Percentiles rank a stretch among this genome's conserved stretches.
These are phyloP conservation scores for Calvatia gigantea DNA, from an alignment of 768 basidiomycete species.

Conservation along the genomic window DNA sequence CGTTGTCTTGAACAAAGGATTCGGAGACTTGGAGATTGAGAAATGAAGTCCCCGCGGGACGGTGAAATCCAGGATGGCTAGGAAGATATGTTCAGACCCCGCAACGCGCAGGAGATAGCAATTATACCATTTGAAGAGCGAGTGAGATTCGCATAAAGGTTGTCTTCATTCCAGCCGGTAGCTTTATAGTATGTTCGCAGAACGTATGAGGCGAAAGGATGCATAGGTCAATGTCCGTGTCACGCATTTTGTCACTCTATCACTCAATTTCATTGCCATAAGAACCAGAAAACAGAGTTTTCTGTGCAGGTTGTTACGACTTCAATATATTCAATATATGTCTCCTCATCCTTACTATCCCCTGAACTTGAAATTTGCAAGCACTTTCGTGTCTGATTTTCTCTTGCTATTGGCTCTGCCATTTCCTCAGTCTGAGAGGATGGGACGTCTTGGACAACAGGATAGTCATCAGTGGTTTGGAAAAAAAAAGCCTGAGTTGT, in stretches of 20 bases:
- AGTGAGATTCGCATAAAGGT: conserved; percentile 86
- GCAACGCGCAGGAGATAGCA: not conserved
- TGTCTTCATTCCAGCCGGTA: conserved; percentile 98
- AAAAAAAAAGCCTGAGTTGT: not conserved
- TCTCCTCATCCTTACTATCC: not conserved
- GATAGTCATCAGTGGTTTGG: not conserved
- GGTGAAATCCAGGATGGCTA: conserved; percentile 89
- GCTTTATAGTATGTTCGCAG: conserved; percentile 84
- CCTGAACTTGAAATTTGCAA: not conserved
- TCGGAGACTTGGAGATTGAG: conserved; percentile 85
- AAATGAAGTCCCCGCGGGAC: conserved; percentile 80
- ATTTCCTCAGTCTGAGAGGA: not conserved
- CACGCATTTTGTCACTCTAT: not conserved
- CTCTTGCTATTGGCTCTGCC: not conserved
- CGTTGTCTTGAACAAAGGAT: conserved; percentile 82
- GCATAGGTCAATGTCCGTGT: conserved; percentile 43
- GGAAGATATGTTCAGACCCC: conserved; percentile 9
- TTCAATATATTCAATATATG: conserved; percentile 2
- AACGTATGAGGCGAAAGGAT: conserved; percentile 86
- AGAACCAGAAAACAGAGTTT: not conserved
- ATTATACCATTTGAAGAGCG: conserved; percentile 78
- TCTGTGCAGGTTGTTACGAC: not conserved
- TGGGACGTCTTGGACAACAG: not conserved
- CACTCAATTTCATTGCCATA: not conserved
- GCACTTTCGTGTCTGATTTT: not conserved